Base-by-base conservation (phyloP, 1,284 basidiomycete species). In the Coniophora puteana region DNA sequence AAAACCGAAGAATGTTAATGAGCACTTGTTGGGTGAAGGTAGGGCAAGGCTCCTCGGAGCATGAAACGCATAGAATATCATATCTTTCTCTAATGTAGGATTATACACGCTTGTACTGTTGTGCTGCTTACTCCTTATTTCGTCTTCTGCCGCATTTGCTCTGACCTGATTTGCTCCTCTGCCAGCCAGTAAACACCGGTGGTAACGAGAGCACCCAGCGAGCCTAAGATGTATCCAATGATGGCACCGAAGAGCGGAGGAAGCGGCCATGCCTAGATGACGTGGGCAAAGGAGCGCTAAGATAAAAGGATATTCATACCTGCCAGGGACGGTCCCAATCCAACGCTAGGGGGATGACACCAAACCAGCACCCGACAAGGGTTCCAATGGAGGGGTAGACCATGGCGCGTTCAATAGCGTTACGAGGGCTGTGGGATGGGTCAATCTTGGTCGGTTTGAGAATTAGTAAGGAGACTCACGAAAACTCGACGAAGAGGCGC, bases 321-420 rank as follows among this genome's bases (percentile, higher is more conserved):
- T 96, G 93, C 93, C 93, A 96, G 8, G 92, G 89, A 36, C 91
- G 74, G 58, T 93, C 93, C 93, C 93, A 97, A 62, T 97, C 93
- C 7, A 97, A 78, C 0, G 90, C 85, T 40, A 93, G 81, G 1
- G 89, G 88, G 30, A 93, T 71, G 3, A 76, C 80, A 13, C 91
- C 91, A 6, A 77, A 33, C 92, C 91, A 95, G 28, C 77, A 73
- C 5, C 92, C 92, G 11, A 83, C 18, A 16, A 85, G 51, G 2
- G 87, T 68, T n/a, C 89, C 89, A 14, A 84, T 53, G 4, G 77
- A 72, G 8, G 93, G 89, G 52, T 87, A 91, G n/a, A 91, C 74
- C 17, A 94, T 59, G 0, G 83, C 78, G 38, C 83, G 71, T 63
- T 96, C 93, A 23, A 86, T 55, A 1, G 81, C 68, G 16, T 76